These are phyloP conservation scores for Aspergillus sclerotioniger DNA, from an alignment of 495 filamentous ascomycete genomes.

Conservation along the genomic window DNA sequence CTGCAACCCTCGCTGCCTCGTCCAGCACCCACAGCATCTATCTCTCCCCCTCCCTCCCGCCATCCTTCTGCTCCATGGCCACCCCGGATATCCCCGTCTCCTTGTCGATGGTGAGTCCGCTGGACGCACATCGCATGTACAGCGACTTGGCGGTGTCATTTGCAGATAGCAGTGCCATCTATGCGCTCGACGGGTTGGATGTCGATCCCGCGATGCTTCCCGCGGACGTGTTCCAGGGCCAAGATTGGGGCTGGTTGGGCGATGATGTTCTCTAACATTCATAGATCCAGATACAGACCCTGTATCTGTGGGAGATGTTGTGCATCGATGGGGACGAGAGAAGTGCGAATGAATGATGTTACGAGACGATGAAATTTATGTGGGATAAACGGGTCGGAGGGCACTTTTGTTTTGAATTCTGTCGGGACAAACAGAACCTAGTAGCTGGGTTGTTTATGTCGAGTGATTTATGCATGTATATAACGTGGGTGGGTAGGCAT, in stretches of 20 bases:
- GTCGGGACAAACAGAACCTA: too few species aligned
- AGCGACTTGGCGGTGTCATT: conserved; percentile 3
- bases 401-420: too few species aligned
- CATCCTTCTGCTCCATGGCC: conserved; percentile 11
- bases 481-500: too few species aligned
- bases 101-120: conserved; percentile 16
- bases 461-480: too few species aligned
- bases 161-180: conserved; percentile 7
- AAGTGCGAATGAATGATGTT: too few species aligned
- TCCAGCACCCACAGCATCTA: not conserved
- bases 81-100: conserved; percentile 13
- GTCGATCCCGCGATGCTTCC: not conserved
- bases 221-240: conserved; percentile 6
- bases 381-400: too few species aligned
- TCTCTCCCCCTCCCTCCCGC: conserved; percentile 10
- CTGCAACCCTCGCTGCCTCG: not conserved
- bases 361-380: too few species aligned
- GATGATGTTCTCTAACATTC: conserved; percentile 9
- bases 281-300: not conserved
- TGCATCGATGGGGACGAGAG: too few species aligned
- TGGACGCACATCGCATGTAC: conserved; percentile 1
- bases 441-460: too few species aligned
- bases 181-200: conserved; percentile 18
- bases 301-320: too few species aligned
- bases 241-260: conserved; percentile 20